These are phyloP conservation scores for Trichoderma asperelloides DNA, from an alignment of 495 filamentous ascomycete species.

Conservation along the genomic window DNA sequence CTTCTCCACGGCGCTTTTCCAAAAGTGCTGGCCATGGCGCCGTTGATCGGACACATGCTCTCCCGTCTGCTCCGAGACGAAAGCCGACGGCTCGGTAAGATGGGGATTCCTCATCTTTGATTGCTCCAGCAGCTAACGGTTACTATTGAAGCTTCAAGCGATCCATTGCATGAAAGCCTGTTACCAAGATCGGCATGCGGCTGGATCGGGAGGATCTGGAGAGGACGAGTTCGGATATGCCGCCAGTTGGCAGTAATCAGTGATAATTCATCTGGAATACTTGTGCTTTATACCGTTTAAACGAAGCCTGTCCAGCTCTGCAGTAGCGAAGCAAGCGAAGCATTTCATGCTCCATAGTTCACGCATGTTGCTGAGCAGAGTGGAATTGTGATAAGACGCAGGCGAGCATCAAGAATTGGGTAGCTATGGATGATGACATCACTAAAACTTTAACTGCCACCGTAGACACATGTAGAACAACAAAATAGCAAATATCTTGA, in stretches of 20 bases:
- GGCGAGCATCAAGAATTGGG: no score
- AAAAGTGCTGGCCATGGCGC: background rate
- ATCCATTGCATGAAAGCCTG: background rate
- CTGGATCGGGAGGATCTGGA: background rate
- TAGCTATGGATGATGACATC: no score
- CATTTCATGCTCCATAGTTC: no score
- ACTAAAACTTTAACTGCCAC: no score
- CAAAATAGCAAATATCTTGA: no score
- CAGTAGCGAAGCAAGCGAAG: no score
- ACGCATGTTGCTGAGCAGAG: no score
- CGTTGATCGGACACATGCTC: background rate
- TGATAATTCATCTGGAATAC: no score
- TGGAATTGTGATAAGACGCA: no score
- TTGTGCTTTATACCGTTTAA: no score
- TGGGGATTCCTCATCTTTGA: background rate
- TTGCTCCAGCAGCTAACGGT: background rate
- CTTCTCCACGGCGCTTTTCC: background rate
- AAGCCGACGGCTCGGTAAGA: background rate
- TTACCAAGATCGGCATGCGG: background rate
- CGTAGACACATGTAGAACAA: no score
- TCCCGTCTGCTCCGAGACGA: constrained; percentile 1
- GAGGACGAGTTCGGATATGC: background rate
- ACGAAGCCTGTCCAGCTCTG: no score
- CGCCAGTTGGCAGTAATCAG: background rate
- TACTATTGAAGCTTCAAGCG: background rate